These are phyloP conservation scores for Botryosphaeria dothidea DNA, from an alignment of 2,329 filamentous ascomycete species.

Conservation along the genomic window DNA sequence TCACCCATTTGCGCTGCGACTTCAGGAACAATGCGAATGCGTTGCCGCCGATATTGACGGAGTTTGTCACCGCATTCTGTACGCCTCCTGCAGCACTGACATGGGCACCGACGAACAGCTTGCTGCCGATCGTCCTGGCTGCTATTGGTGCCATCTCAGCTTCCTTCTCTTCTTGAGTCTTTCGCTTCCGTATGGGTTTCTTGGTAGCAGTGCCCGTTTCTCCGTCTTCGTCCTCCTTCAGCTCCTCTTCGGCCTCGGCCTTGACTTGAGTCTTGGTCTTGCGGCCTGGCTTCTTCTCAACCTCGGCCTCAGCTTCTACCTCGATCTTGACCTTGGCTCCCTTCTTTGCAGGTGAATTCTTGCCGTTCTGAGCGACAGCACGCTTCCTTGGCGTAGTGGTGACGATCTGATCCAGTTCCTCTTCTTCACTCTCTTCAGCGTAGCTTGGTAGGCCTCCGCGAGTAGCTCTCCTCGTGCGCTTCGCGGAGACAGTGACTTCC, in stretches of 20 bases:
- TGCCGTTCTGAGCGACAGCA: background rate
- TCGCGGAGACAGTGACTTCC: background rate
- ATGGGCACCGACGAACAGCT: constrained; percentile 89
- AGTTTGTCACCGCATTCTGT: constrained; percentile 81
- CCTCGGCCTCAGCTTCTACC: constrained; percentile 21
- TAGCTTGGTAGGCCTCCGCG: constrained; percentile 2
- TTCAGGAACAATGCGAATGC: constrained; percentile 95
- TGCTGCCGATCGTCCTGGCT: constrained; percentile 67
- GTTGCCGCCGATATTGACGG: constrained; percentile 81
- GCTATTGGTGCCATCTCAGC: constrained; percentile 65
- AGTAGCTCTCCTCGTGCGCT: constrained; percentile 12
- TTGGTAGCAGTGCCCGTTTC: constrained; percentile 20
- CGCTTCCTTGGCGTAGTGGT: background rate
- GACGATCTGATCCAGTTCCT: background rate
- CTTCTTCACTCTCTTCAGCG: constrained; percentile 16
- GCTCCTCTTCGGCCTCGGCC: constrained; percentile 8
- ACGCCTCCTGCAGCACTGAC: constrained; percentile 89
- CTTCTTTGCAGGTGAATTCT: constrained; percentile 27
- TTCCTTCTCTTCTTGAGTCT: constrained; percentile 59
- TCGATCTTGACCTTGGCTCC: constrained; percentile 18
- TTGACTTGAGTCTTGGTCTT: constrained; percentile 8
- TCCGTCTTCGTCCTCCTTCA: background rate
- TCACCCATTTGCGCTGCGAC: constrained; percentile 92
- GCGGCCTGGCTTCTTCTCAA: constrained; percentile 19
- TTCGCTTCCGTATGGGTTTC: constrained; percentile 47